These are phyloP conservation scores for Funneliformis geosporum DNA, from an alignment of 192 early-diverging fungal genomes.

Conservation along the genomic window DNA sequence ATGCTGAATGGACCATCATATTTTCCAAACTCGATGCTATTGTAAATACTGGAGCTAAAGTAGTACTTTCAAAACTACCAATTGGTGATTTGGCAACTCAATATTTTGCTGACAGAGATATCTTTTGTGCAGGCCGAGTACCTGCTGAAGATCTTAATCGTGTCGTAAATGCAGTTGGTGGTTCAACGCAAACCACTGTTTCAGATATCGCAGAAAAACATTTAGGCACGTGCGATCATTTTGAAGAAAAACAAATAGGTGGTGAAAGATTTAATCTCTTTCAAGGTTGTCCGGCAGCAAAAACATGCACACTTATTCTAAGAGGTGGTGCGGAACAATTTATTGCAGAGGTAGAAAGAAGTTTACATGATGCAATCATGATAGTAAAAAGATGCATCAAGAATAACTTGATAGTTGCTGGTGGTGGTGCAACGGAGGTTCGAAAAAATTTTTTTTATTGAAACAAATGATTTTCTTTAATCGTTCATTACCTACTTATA, in stretches of 20 bases:
- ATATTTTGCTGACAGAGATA: constrained; percentile 99
- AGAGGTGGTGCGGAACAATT: constrained; percentile 99
- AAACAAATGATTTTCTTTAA: not conserved
- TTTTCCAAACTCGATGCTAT: constrained; percentile 98
- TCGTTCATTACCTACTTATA: not conserved
- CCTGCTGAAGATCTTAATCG: constrained; percentile 90
- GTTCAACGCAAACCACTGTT: constrained; percentile 87
- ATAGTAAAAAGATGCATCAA: constrained; percentile 97
- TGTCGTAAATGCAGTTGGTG: constrained; percentile 94
- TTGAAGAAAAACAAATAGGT: constrained; percentile 97
- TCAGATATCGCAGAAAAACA: constrained; percentile 79
- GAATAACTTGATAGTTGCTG: constrained; percentile 94
- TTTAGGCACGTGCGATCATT: constrained; percentile 85
- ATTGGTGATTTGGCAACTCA: constrained; percentile 99
- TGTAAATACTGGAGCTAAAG: constrained; percentile 92
- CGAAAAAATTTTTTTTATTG: not conserved
- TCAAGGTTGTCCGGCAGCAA: constrained; percentile 88
- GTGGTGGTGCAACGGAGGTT: constrained; percentile 94
- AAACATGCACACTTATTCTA: constrained; percentile 94
- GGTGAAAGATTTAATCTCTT: constrained; percentile 97
- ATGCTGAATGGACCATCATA: constrained; percentile 99
- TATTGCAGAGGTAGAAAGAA: constrained; percentile 97
- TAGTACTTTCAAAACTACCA: constrained; percentile 95
- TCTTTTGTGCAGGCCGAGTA: constrained; percentile 99
- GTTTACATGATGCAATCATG: constrained; percentile 99